Evolutionary conservation across 2,329 filamentous ascomycete species (phyloP).

Genomic region (Aspergillus pseudoterreus): DNA sequence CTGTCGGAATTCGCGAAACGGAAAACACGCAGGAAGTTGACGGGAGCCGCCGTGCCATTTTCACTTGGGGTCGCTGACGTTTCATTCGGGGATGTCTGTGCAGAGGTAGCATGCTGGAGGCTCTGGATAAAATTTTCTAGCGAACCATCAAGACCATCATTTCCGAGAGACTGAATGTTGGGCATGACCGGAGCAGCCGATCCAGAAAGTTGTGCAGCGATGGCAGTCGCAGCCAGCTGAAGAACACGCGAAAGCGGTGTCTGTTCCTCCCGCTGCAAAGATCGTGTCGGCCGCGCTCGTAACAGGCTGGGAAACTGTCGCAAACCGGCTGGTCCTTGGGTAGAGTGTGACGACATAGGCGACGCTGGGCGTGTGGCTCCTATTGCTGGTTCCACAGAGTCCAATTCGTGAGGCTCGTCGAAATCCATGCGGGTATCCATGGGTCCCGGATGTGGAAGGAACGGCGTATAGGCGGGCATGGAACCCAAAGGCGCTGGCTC

Average conservation of each 20-base stretch:
- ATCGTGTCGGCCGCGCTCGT: constrained; percentile 52
- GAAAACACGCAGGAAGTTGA: constrained; percentile 68
- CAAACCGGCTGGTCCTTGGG: constrained; percentile 28
- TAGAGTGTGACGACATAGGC: constrained; percentile 22
- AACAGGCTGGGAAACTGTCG: constrained; percentile 42
- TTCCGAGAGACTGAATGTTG: constrained; percentile 52
- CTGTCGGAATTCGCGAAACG: constrained; percentile 57
- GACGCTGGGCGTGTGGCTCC: constrained; percentile 27
- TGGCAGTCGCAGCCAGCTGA: constrained; percentile 61
- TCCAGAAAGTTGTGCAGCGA: constrained; percentile 63
- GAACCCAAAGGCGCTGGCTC: constrained; percentile 24
- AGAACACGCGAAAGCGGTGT: constrained; percentile 60
- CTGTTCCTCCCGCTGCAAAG: constrained; percentile 57
- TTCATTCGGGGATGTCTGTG: constrained; percentile 43
- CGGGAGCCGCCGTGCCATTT: constrained; percentile 49
- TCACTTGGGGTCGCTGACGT: constrained; percentile 37
- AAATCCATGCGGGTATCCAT: constrained; percentile 42
- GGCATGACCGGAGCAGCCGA: constrained; percentile 53
- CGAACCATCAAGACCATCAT: constrained; percentile 57
- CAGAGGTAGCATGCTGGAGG: constrained; percentile 59
- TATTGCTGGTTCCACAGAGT: constrained; percentile 39
- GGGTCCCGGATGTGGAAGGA: constrained; percentile 33
- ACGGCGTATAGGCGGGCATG: constrained; percentile 25
- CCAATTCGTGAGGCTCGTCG: constrained; percentile 39
- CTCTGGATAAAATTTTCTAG: constrained; percentile 62